Conservation (phyloP, 1,284 basidiomycete species). For the Pseudomicrostroma phylloplanum region DNA sequence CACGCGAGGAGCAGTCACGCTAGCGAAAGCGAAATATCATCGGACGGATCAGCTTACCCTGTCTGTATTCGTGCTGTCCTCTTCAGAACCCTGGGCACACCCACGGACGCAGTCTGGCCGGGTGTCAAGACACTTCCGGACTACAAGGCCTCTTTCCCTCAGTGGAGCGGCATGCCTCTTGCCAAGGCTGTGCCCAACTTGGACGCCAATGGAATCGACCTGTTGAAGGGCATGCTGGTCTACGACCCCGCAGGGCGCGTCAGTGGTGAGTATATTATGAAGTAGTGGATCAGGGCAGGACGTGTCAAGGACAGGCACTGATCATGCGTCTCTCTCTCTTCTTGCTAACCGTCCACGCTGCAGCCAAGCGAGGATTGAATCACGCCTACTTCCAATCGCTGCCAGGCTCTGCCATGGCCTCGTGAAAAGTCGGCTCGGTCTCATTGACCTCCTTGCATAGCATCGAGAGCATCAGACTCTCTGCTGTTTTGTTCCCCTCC, state of each 20-base stretch:
- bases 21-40: background rate
- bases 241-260: constrained; percentile 93
- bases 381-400: constrained; percentile 26
- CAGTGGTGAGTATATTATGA: constrained; percentile 24
- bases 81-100: constrained; percentile 64
- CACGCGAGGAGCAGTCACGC: background rate
- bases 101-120: constrained; percentile 85
- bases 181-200: constrained; percentile 55
- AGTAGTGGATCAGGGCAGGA: background rate
- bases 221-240: constrained; percentile 65
- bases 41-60: background rate
- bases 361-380: constrained; percentile 53
- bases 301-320: background rate
- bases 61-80: background rate
- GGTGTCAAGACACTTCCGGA: constrained; percentile 83
- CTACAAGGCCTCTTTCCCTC: constrained; percentile 94
- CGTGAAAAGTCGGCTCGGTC: no score
- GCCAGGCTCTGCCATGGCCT: no score
- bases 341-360: constrained; percentile 45
- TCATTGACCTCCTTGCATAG: no score
- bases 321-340: background rate
- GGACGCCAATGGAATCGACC: constrained; percentile 38
- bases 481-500: no score
- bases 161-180: constrained; percentile 67
- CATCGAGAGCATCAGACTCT: no score